These are phyloP conservation scores for Coniella vitis DNA, from an alignment of 2,329 filamentous ascomycete species.

Conservation along the genomic window DNA sequence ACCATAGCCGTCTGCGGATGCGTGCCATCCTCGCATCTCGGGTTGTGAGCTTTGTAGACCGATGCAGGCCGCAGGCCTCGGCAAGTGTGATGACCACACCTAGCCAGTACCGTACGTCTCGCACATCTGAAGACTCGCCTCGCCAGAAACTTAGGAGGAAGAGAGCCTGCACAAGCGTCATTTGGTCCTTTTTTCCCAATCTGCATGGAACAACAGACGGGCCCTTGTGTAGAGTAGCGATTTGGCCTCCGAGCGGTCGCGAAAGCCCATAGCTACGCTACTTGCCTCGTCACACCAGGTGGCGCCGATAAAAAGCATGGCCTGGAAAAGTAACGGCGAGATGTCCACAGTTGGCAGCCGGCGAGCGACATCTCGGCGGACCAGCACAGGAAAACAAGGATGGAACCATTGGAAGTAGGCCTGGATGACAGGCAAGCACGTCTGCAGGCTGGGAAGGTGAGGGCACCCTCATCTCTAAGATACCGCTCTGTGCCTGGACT, in stretches of 20 bases:
- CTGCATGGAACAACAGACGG: slow-evolving; percentile 12
- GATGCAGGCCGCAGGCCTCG: slow-evolving; percentile 11
- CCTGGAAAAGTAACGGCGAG: slow-evolving; percentile 11
- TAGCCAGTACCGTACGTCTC: slow-evolving; percentile 15
- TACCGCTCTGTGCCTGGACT: slow-evolving; percentile 18
- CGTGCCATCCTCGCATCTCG: slow-evolving; percentile 22
- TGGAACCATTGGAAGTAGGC: slow-evolving; percentile 17
- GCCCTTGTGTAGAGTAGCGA: slow-evolving; percentile 13
- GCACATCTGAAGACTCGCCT: slow-evolving; percentile 11
- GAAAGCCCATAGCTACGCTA: slow-evolving; percentile 12
- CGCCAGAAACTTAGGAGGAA: slow-evolving; percentile 16
- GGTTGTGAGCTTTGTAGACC: slow-evolving; percentile 12
- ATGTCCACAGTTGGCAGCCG: slow-evolving; percentile 9
- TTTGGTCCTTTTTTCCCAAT: slow-evolving; percentile 13
- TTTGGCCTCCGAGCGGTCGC: slow-evolving; percentile 14
- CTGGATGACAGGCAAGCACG: slow-evolving; percentile 19
- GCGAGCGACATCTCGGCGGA: slow-evolving; percentile 6
- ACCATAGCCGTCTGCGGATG: background rate
- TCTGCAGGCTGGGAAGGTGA: slow-evolving; percentile 18
- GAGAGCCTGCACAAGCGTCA: slow-evolving; percentile 13
- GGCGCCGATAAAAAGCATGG: slow-evolving; percentile 14
- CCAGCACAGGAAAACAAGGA: slow-evolving; percentile 13
- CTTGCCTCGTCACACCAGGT: slow-evolving; percentile 10
- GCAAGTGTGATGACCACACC: slow-evolving; percentile 12
- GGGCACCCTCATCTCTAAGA: slow-evolving; percentile 18